Conservation (phyloP, 78 protist species). For the Trichosphaerium sp. region DNA sequence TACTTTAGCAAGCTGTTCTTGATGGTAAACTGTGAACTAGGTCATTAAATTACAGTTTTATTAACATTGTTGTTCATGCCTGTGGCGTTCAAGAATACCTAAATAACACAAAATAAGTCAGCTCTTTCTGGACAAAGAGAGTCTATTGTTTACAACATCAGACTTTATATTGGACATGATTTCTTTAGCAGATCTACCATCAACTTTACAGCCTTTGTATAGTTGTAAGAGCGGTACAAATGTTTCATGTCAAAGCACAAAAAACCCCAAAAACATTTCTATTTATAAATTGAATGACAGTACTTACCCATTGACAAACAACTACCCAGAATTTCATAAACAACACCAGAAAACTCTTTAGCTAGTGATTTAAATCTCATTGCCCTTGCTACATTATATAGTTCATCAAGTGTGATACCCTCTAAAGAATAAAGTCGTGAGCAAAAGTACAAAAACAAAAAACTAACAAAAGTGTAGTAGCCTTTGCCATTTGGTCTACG, state of each 20-base stretch:
- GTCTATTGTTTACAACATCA: too few relatives aligned
- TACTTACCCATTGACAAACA: conserved; percentile 77
- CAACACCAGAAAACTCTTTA: conserved; percentile 67
- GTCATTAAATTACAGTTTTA: too few relatives aligned
- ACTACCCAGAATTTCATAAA: conserved; percentile 94
- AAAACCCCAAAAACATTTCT: too few relatives aligned
- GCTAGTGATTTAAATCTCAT: conserved; percentile 82
- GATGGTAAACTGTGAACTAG: too few relatives aligned
- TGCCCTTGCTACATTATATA: conserved; percentile 74
- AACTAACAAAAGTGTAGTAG: not conserved
- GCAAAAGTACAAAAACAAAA: not conserved
- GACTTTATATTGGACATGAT: conserved; percentile 55
- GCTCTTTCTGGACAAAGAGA: too few relatives aligned
- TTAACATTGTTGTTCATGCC: too few relatives aligned
- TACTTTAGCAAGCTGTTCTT: too few relatives aligned
- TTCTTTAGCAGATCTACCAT: conserved; percentile 73
- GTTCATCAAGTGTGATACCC: conserved; percentile 73
- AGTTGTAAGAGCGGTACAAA: too few relatives aligned
- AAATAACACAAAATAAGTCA: too few relatives aligned
- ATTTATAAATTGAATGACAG: too few relatives aligned
- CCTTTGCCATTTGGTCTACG: conserved; percentile 76
- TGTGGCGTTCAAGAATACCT: too few relatives aligned
- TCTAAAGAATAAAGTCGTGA: conserved; percentile 81
- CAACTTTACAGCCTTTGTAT: conserved; percentile 94
- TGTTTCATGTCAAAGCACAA: too few relatives aligned